phyloP scores from a whole-genome alignment of 1,284 basidiomycete genomes.

The Pascua guehoae region DNA sequence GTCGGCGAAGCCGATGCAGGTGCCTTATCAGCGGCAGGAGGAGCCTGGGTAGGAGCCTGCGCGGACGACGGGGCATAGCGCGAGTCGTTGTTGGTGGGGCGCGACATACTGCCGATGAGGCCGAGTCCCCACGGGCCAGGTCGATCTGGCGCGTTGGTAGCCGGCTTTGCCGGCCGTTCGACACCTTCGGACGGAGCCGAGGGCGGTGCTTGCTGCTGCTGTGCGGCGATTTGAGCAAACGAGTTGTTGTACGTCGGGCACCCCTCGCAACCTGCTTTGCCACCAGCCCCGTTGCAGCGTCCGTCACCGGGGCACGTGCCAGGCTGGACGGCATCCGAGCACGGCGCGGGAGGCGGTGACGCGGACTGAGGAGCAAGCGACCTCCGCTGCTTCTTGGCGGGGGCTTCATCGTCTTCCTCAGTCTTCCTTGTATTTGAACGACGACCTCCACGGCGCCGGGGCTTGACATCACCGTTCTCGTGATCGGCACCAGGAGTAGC shows the following conservation, averaged over 20 bases:
- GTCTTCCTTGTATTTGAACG: slow-evolving; percentile 7
- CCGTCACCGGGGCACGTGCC: slow-evolving; percentile 94
- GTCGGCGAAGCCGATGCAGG: background rate
- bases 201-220: background rate
- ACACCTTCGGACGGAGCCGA: slow-evolving; percentile 39
- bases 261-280: slow-evolving; percentile 81
- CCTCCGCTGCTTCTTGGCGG: slow-evolving; percentile 16
- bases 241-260: slow-evolving; percentile 92
- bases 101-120: slow-evolving; percentile 3
- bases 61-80: background rate
- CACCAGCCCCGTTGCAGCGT: slow-evolving; percentile 89
- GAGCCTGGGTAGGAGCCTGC: background rate
- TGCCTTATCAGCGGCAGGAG: background rate
- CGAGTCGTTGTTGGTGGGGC: slow-evolving; percentile 2
- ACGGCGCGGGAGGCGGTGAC: slow-evolving; percentile 26
- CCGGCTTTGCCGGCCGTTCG: slow-evolving; percentile 29
- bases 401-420: slow-evolving; percentile 10
- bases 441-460: slow-evolving; percentile 11
- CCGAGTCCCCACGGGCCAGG: slow-evolving; percentile 23
- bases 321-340: slow-evolving; percentile 24
- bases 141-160: slow-evolving; percentile 9
- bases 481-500: slow-evolving; percentile 2
- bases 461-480: slow-evolving; percentile 8
- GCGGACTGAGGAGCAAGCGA: slow-evolving; percentile 22
- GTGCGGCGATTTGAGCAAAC: slow-evolving; percentile 7